A percentile compares a stretch with the other conserved stretches of the same genome.
Evolutionary conservation across 371 early-diverging fungal species (phyloP).

Genomic region (Basidiobolus meristosporus): DNA sequence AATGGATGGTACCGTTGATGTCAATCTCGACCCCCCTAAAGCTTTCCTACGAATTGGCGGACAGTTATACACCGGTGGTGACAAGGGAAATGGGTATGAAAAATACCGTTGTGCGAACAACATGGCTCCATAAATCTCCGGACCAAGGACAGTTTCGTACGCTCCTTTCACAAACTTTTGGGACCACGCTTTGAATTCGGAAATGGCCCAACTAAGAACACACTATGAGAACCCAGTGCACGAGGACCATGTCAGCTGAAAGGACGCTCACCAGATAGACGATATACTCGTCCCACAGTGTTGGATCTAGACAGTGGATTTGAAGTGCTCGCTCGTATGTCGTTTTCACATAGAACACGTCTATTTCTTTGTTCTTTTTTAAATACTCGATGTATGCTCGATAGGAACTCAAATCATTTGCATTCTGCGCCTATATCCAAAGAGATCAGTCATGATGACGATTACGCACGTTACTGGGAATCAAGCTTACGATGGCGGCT

Average conservation of each 20-base stretch:
- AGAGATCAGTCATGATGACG: neutral
- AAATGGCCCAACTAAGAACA: neutral
- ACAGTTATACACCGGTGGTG: too few relatives aligned
- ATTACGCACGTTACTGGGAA: too few relatives aligned
- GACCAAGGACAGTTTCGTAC: constrained; percentile 16
- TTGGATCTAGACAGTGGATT: constrained; percentile 10
- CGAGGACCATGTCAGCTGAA: neutral
- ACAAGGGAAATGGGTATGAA: too few relatives aligned
- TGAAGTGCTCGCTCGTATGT: constrained; percentile 16
- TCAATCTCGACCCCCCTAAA: too few relatives aligned
- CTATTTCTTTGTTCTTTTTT: constrained; percentile 6
- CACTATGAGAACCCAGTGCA: neutral
- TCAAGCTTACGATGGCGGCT: neutral
- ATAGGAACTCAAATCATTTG: neutral
- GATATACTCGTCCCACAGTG: constrained; percentile 21
- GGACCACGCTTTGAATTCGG: too few relatives aligned
- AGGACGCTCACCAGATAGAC: constrained; percentile 13
- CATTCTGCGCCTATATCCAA: neutral
- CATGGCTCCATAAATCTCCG: constrained; percentile 13
- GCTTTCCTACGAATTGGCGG: too few relatives aligned
- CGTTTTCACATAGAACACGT: constrained; percentile 4
- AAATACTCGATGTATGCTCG: constrained; percentile 6
- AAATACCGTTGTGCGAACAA: constrained; percentile 8
- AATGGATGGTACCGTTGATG: too few relatives aligned
- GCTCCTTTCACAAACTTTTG: constrained; percentile 10